Conservation (phyloP, 805 yeast species). For the Cyberlindnera meyerae region DNA sequence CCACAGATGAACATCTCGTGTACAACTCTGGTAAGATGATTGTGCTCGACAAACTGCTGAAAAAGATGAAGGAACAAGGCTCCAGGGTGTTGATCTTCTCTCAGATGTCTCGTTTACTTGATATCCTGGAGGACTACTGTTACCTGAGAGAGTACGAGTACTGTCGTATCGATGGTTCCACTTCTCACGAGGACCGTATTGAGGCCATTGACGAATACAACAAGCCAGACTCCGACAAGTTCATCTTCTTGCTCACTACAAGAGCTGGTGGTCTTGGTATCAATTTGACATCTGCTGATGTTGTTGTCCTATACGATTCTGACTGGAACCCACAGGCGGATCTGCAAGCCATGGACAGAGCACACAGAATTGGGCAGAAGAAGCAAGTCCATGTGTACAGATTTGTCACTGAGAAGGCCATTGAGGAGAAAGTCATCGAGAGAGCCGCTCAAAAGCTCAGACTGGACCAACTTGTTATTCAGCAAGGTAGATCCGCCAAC, state of each 20-base stretch:
- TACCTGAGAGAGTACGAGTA: slow-evolving; percentile 76
- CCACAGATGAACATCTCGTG: slow-evolving; percentile 93
- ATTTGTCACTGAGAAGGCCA: slow-evolving; percentile 92
- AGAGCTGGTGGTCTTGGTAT: slow-evolving; percentile 98
- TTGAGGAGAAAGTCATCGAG: slow-evolving; percentile 93
- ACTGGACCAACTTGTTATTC: slow-evolving; percentile 91
- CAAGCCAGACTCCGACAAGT: slow-evolving; percentile 73
- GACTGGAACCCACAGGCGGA: slow-evolving; percentile 99
- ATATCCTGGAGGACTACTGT: slow-evolving; percentile 90
- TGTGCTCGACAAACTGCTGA: slow-evolving; percentile 76
- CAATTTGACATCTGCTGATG: slow-evolving; percentile 86
- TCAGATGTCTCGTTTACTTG: slow-evolving; percentile 88
- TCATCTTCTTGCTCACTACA: slow-evolving; percentile 81
- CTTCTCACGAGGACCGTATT: slow-evolving; percentile 89
- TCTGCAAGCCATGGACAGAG: slow-evolving; percentile 97
- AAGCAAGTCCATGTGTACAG: slow-evolving; percentile 91
- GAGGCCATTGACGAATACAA: slow-evolving; percentile 91
- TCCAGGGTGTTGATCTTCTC: slow-evolving; percentile 89
- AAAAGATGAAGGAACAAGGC: slow-evolving; percentile 67
- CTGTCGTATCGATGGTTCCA: slow-evolving; percentile 90
- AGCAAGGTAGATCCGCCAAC: slow-evolving; percentile 70
- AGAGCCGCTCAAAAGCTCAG: slow-evolving; percentile 93
- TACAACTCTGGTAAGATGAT: slow-evolving; percentile 87
- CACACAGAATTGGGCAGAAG: slow-evolving; percentile 95
- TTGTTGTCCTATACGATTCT: slow-evolving; percentile 82